Evolutionary conservation across 495 filamentous ascomycete species (phyloP).

Genomic region (Xylaria longipes): DNA sequence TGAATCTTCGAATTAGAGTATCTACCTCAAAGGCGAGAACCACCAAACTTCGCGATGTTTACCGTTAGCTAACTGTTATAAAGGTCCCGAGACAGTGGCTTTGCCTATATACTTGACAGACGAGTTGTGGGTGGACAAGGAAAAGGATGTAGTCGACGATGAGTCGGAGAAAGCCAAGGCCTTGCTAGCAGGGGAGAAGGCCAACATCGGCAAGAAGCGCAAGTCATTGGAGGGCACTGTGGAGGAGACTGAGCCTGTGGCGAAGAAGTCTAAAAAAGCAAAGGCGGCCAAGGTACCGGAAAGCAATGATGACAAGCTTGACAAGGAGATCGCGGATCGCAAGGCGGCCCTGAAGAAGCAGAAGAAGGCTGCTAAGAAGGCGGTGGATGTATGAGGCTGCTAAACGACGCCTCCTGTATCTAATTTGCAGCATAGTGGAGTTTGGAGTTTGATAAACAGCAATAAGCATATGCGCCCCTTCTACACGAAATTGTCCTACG

Average conservation of each 20-base stretch:
- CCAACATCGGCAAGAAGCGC: conserved; percentile 72
- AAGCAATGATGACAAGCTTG: conserved; percentile 61
- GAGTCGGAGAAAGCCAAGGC: conserved; percentile 57
- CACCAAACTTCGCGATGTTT: background rate
- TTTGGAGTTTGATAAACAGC: conserved; percentile 42
- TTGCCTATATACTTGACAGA: conserved; percentile 91
- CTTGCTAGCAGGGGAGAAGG: conserved; percentile 54
- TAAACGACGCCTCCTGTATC: conserved; percentile 27
- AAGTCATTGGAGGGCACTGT: conserved; percentile 47
- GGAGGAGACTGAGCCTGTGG: conserved; percentile 47
- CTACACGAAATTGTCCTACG: conserved; percentile 28
- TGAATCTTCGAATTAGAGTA: conserved; percentile 38
- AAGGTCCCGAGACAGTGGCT: conserved; percentile 76
- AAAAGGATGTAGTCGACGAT: conserved; percentile 70
- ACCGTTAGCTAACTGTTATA: conserved; percentile 6
- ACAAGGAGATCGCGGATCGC: conserved; percentile 62
- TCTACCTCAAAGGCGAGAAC: conserved; percentile 75
- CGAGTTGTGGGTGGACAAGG: conserved; percentile 86
- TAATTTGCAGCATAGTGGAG: conserved; percentile 28
- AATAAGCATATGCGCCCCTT: conserved; percentile 31
- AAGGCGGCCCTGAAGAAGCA: conserved; percentile 67
- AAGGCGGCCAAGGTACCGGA: conserved; percentile 55
- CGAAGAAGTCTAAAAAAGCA: conserved; percentile 58
- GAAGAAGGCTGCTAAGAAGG: conserved; percentile 65
- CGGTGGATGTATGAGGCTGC: conserved; percentile 47